Base-by-base conservation (phyloP, 192 early-diverging fungal genomes). In the Coemansia sp. region DNA sequence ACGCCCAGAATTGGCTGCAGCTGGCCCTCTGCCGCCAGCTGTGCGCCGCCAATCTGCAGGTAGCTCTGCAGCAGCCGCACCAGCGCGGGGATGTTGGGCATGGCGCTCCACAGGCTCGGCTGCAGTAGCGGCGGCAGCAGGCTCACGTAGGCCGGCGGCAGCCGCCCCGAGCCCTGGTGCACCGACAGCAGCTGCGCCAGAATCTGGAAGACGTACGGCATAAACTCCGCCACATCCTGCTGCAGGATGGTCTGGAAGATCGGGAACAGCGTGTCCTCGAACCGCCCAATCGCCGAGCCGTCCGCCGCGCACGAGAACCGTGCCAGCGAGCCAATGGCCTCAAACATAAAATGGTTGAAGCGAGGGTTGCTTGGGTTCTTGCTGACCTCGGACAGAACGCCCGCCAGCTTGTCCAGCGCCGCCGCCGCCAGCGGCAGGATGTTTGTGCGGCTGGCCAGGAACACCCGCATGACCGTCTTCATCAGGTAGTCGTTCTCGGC, bases 341-440 rank as follows among this genome's bases (percentile, higher is more conserved):
- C 96, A 63, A 99, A 99, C 37, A 88, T 67, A 68, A 84, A 99
- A 71, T 99, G 94, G 64, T 88, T 98, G 85, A 99, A 99, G 28
- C 81, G 85, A 1, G 96, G 94, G 67, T 99, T 98, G 67, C 87
- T 90, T 23, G 96, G 96, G 64, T 99, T 99, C 56, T 84, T 82
- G 68, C 86, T 85, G 7, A 99, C 87, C 39, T 85, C 78, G 12
- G 74, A 75, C 51, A 97, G 77, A 38, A 96, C 89, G 16, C 63
- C 68, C 1, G 85, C 91, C 54, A 97, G 62, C 35, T 86, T 80
- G 28, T 32, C 72, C 56, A 95, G 79, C 28, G 92, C 75, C 4
- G 85, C 77, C 28, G 78, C 80, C 16, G 83, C 89, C 46, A 80
- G 75, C 1, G 86, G 82, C 34, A 80, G 43, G 43, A 94, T 82